Percentiles rank a stretch among this genome's conserved stretches.
phyloP scores from a whole-genome alignment of 495 filamentous ascomycete genomes.

The Tetracladium setigerum region DNA sequence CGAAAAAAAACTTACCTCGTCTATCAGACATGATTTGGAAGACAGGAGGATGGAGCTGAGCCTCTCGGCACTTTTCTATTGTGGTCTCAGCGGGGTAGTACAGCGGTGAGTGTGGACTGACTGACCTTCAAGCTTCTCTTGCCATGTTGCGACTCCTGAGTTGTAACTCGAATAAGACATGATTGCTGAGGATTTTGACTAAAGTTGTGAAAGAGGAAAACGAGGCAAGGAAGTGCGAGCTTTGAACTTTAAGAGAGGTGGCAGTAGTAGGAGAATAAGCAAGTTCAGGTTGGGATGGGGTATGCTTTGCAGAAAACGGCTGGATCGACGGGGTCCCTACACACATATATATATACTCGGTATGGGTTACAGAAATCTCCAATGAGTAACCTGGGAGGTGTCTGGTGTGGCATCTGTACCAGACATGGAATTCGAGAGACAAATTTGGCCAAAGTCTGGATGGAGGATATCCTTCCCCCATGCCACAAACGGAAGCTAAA shows the following conservation, averaged over 20 bases:
- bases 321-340: conserved; percentile 20
- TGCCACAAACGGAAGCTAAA: conserved; percentile 20
- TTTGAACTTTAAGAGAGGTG: background rate
- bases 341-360: too few species aligned
- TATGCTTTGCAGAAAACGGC: conserved; percentile 21
- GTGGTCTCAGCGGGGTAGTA: conserved; percentile 13
- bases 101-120: background rate
- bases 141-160: conserved; percentile 30
- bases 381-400: too few species aligned
- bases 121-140: conserved; percentile 46
- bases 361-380: too few species aligned
- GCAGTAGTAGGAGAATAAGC: background rate
- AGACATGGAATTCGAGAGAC: too few species aligned
- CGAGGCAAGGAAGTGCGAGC: background rate
- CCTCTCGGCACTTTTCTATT: conserved; percentile 53
- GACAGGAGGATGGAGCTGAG: conserved; percentile 46
- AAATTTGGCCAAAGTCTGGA: too few species aligned
- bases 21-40: conserved; percentile 72
- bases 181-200: background rate
- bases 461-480: conserved; percentile 1
- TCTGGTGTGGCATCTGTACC: too few species aligned
- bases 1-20: conserved; percentile 50
- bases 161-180: conserved; percentile 20
- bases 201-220: background rate
- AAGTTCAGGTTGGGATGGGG: conserved; percentile 13